Conservation (phyloP, 768 basidiomycete genomes). For the Phylloporus sp. region DNA sequence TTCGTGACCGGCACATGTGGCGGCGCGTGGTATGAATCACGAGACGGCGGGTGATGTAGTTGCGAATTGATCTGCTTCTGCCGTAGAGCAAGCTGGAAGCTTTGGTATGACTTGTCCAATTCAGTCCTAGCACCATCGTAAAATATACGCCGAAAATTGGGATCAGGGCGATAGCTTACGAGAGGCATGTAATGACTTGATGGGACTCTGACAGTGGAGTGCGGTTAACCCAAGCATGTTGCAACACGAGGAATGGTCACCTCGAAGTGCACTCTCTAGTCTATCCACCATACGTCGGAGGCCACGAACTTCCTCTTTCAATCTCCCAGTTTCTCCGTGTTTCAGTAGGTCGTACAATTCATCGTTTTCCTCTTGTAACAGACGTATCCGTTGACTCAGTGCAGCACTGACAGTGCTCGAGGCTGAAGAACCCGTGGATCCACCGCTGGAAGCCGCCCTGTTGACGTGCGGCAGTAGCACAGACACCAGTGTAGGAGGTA, state of each 20-base stretch:
- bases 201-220: slow-evolving; percentile 59
- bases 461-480: slow-evolving; percentile 65
- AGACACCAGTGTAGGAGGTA: slow-evolving; percentile 68
- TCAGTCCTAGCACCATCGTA: slow-evolving; percentile 49
- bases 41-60: slow-evolving; percentile 36
- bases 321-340: slow-evolving; percentile 67
- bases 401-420: slow-evolving; percentile 64
- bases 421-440: slow-evolving; percentile 30
- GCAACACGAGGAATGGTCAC: slow-evolving; percentile 35
- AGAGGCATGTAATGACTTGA: slow-evolving; percentile 59
- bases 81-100: slow-evolving; percentile 44
- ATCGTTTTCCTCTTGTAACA: slow-evolving; percentile 83
- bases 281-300: slow-evolving; percentile 62
- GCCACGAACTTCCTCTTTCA: slow-evolving; percentile 77
- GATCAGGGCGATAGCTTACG: slow-evolving; percentile 45
- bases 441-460: slow-evolving; percentile 31
- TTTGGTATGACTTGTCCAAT: slow-evolving; percentile 70
- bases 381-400: slow-evolving; percentile 63
- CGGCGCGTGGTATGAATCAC: slow-evolving; percentile 38
- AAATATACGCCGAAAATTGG: slow-evolving; percentile 8
- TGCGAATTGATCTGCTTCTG: slow-evolving; percentile 33
- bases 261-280: slow-evolving; percentile 72
- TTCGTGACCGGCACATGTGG: slow-evolving; percentile 31
- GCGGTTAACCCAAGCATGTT: slow-evolving; percentile 6
- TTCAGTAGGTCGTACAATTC: slow-evolving; percentile 75